phyloP scores from a whole-genome alignment of 148 eudicot genomes.

The Pouteria glomerata region DNA sequence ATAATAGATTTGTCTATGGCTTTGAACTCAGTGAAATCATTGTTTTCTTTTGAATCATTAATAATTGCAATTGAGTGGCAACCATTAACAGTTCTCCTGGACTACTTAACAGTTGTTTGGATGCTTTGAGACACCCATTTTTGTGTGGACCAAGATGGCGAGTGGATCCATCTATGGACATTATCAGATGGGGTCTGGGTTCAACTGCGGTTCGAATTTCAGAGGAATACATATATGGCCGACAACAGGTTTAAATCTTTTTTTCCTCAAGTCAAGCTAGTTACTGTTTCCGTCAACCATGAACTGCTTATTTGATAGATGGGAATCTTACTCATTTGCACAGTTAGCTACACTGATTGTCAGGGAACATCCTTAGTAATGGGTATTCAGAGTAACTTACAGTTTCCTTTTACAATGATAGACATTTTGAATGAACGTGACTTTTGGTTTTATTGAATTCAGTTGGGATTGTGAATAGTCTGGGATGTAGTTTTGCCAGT shows the following conservation, averaged over 20 bases:
- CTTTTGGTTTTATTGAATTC: not conserved
- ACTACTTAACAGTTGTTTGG: slow-evolving; percentile 62
- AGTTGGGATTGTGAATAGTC: not conserved
- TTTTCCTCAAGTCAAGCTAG: not conserved
- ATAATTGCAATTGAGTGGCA: not conserved
- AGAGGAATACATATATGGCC: slow-evolving; percentile 87
- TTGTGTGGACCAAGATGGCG: slow-evolving; percentile 96
- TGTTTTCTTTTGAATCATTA: not conserved
- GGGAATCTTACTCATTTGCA: not conserved
- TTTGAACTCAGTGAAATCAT: not conserved
- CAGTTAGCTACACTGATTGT: not conserved
- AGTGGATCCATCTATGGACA: slow-evolving; percentile 74
- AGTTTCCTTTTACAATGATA: not conserved
- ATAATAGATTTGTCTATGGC: not conserved
- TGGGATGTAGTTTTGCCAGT: slow-evolving; percentile 1
- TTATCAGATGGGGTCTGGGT: slow-evolving; percentile 94
- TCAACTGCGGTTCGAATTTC: slow-evolving; percentile 91
- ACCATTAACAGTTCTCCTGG: not conserved
- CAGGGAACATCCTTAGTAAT: not conserved
- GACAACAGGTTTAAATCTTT: slow-evolving; percentile 57
- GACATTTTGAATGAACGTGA: not conserved
- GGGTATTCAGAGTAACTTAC: not conserved
- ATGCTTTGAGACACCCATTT: slow-evolving; percentile 93
- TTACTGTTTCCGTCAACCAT: not conserved
- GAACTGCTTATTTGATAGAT: not conserved